phyloP scores from a whole-genome alignment of 129 eudicot species.

The Ambrosia trifida region DNA sequence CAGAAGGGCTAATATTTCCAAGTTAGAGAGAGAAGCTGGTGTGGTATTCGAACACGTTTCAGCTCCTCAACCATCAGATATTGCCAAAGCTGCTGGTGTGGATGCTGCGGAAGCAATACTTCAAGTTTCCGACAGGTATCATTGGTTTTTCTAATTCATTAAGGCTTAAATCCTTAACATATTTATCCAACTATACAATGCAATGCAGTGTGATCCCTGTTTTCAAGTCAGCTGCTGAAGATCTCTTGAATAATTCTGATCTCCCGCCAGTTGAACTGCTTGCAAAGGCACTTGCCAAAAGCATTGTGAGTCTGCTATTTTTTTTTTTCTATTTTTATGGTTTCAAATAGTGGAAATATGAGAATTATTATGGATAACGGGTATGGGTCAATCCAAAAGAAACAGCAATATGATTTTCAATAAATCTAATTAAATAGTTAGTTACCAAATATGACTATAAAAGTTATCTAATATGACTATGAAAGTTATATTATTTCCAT shows the following conservation, averaged over 20 bases:
- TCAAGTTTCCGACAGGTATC: slow-evolving; percentile 62
- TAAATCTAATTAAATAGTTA: too few relatives aligned
- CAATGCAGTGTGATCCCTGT: slow-evolving; percentile 34
- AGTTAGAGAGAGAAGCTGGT: slow-evolving; percentile 37
- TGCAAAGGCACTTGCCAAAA: slow-evolving; percentile 89
- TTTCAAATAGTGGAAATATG: not conserved
- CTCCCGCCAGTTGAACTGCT: slow-evolving; percentile 68
- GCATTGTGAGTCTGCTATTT: slow-evolving; percentile 50
- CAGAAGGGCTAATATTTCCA: slow-evolving; percentile 41
- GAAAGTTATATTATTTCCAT: not conserved
- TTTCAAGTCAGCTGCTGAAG: slow-evolving; percentile 35
- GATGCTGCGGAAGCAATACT: slow-evolving; percentile 55
- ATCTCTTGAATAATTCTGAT: slow-evolving; percentile 59
- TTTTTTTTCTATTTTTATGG: not conserved
- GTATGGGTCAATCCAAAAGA: not conserved
- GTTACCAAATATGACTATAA: not conserved
- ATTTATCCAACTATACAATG: not conserved
- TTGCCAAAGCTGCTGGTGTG: slow-evolving; percentile 36
- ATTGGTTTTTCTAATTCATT: not conserved
- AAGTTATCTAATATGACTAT: not conserved
- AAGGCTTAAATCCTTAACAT: not conserved
- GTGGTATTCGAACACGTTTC: slow-evolving; percentile 34
- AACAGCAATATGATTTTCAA: too few relatives aligned
- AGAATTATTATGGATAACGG: not conserved
- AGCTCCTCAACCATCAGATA: slow-evolving; percentile 37